Evolutionary conservation across 495 filamentous ascomycete species (phyloP).

Genomic region (Cercophora scortea): DNA sequence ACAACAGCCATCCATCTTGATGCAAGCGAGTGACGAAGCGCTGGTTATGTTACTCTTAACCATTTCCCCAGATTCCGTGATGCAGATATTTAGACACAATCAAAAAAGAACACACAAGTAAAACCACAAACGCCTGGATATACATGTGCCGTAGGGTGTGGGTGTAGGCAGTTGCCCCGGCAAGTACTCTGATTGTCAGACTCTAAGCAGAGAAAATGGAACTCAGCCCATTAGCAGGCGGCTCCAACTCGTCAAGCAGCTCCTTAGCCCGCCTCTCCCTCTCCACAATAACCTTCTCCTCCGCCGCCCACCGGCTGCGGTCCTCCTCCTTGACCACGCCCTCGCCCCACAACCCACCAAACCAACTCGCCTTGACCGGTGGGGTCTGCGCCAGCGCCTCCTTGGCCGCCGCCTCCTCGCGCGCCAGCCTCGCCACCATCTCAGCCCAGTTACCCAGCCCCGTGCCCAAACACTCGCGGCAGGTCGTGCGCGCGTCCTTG

Average conservation of each 20-base stretch:
- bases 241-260: conserved; percentile 39
- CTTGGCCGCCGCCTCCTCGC: conserved; percentile 38
- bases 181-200: neutral
- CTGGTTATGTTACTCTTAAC: too few relatives aligned
- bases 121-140: too few relatives aligned
- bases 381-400: conserved; percentile 11
- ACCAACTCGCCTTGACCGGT: conserved; percentile 16
- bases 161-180: too few relatives aligned
- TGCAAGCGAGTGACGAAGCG: too few relatives aligned
- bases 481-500: conserved; percentile 40
- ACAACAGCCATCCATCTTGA: too few relatives aligned
- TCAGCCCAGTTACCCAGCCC: conserved; percentile 67
- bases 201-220: conserved; percentile 32
- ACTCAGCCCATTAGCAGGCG: conserved; percentile 23
- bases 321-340: conserved; percentile 15
- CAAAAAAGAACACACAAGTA: too few relatives aligned
- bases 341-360: conserved; percentile 46
- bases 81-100: too few relatives aligned
- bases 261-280: conserved; percentile 33
- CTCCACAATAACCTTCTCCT: conserved; percentile 45
- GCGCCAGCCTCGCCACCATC: conserved; percentile 57
- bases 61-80: too few relatives aligned
- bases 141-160: too few relatives aligned
- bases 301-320: conserved; percentile 39
- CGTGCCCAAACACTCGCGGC: conserved; percentile 63